Conservation (phyloP, 306 rosid species). For the Glycine latifolia region DNA sequence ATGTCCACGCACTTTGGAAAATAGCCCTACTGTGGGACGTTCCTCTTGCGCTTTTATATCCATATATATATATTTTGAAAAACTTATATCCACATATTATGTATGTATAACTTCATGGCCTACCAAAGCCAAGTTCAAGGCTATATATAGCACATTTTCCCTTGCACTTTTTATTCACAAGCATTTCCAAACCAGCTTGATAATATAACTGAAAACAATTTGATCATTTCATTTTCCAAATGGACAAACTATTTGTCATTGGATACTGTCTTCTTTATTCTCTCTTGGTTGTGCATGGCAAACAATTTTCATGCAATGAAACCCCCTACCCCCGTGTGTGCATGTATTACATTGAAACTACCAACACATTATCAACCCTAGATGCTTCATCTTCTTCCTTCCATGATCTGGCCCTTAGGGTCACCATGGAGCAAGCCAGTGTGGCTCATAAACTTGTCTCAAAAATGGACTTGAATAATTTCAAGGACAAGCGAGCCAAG, state of each 20-base stretch:
- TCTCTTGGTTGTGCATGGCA: conserved; percentile 51
- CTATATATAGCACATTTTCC: conserved; percentile 55
- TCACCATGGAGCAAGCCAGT: conserved; percentile 72
- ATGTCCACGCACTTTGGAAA: too few species aligned
- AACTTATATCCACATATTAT: conserved; percentile 12
- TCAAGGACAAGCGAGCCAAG: conserved; percentile 52
- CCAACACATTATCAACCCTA: conserved; percentile 53
- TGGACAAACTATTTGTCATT: conserved; percentile 51
- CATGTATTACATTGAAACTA: conserved; percentile 50
- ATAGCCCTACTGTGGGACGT: too few species aligned
- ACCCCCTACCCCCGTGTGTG: conserved; percentile 79
- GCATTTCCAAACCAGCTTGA: background rate
- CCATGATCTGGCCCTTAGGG: conserved; percentile 58
- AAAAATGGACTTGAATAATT: conserved; percentile 51
- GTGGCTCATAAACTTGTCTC: conserved; percentile 63
- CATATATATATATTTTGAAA: too few species aligned
- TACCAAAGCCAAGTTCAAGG: conserved; percentile 40
- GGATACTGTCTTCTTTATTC: conserved; percentile 42
- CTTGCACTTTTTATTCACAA: conserved; percentile 40
- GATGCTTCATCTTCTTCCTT: conserved; percentile 44
- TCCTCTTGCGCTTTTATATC: too few species aligned
- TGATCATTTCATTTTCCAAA: conserved; percentile 15
- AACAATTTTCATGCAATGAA: conserved; percentile 63
- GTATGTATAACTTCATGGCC: conserved; percentile 30
- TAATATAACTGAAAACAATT: background rate